Percentiles rank a stretch among this genome's conserved stretches.
These are phyloP conservation scores for Ceratobasidium sp. DNA, from an alignment of 1,284 basidiomycete genomes.

Conservation along the genomic window DNA sequence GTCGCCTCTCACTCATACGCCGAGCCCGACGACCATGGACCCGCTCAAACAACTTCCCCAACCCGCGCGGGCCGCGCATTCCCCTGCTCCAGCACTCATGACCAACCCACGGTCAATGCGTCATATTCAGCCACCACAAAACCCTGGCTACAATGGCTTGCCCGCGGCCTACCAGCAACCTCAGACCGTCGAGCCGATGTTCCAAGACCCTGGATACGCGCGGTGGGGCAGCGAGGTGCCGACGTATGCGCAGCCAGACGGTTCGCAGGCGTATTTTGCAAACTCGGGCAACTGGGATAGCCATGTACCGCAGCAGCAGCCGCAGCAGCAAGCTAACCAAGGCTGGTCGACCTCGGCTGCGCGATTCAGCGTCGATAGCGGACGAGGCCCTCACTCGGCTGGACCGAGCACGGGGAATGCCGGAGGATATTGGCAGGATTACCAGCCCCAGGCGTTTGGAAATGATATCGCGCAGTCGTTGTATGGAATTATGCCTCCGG, in stretches of 20 bases:
- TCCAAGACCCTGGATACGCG: conserved; percentile 26
- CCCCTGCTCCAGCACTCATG: conserved; percentile 17
- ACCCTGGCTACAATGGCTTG: neutral
- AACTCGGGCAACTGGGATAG: conserved; percentile 18
- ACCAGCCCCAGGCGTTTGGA: conserved; percentile 29
- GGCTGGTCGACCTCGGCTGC: conserved; percentile 35
- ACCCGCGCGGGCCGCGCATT: conserved; percentile 7
- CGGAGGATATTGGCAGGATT: conserved; percentile 41
- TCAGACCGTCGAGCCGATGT: conserved; percentile 24
- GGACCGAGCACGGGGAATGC: neutral
- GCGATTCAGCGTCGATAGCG: conserved; percentile 11
- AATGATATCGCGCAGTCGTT: conserved; percentile 37
- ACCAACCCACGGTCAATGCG: conserved; percentile 17
- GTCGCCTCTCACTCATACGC: conserved; percentile 7
- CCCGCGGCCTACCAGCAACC: neutral
- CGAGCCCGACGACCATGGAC: conserved; percentile 1
- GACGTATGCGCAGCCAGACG: conserved; percentile 13
- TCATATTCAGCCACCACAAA: conserved; percentile 13
- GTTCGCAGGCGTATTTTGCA: neutral
- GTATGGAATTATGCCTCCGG: conserved; percentile 42
- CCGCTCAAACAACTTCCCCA: neutral
- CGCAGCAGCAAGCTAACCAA: conserved; percentile 7
- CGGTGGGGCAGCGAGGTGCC: conserved; percentile 33
- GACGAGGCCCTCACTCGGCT: neutral
- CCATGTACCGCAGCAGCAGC: conserved; percentile 7